Base-by-base conservation (phyloP, 1,284 basidiomycete genomes). In the Irpex sp. region DNA sequence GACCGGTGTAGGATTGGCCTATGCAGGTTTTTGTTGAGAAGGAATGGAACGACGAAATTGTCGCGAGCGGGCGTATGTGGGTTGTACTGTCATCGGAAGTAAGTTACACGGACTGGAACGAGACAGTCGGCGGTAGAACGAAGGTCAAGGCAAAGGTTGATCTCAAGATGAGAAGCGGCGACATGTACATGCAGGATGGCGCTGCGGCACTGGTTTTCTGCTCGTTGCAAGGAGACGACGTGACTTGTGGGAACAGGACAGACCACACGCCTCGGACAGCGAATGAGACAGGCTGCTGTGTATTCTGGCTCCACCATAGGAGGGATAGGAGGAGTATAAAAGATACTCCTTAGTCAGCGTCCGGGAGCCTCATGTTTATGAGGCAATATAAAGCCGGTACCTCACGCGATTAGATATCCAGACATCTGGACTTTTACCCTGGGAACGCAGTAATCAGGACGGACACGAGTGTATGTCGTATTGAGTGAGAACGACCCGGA, bases 381-480 rank as follows among this genome's bases (percentile, higher is more conserved):
- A 61, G 54, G 15, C 11, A 15, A 43, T 26, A 26, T 26, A 26
- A 26, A 26, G 26, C 55, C 60, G 59, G 63, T 64, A 33, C 53
- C 53, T 55, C 63, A 61, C 49, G 47, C 51, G 63, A 64, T 64
- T 64, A 64, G 63, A 64, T 64, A 59, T 64, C 63, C 39, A 39
- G 62, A 55, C 13, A 49, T 55, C 53, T 54, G 59, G 59, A 58
- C 53, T 54, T 54, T 64, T 39, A 15, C 46, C 58, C 49, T 57
- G 57, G 36, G 61, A 19, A 37, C 9, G 21, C 26, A 15, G 17
- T n/a, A 17, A 59, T 54, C 43, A 57, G 39, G 26, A 58, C 39
- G 21, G 36, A 15, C 43, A 36, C 33, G 60, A 46, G 36, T 50
- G 50, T 50, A 50, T 58, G 50, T 63, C 61, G 59, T 54, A 63